phyloP scores from a whole-genome alignment of 352 stramenopile genomes.

The Chrysophaeum taylorii region DNA sequence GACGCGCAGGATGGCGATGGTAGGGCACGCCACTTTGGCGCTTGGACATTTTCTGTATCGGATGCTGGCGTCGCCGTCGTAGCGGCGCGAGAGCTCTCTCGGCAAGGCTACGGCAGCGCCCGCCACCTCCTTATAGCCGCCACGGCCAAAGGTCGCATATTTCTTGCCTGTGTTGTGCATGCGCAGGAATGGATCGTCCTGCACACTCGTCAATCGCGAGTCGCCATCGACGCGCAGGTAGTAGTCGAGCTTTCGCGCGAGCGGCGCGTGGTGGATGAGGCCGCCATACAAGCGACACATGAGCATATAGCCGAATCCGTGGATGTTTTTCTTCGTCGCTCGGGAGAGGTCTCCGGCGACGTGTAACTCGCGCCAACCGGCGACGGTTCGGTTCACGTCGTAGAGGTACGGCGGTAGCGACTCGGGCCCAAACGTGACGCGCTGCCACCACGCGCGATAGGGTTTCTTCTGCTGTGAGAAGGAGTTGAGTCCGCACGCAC shows the following conservation, averaged over 20 bases:
- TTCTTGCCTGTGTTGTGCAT: neutral
- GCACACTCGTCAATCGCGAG: neutral
- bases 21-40: neutral
- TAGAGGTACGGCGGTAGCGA: slow-evolving; percentile 13
- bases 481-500: neutral
- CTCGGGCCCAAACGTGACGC: neutral
- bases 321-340: slow-evolving; percentile 7
- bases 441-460: slow-evolving; percentile 1
- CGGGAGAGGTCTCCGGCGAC: neutral
- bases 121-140: neutral
- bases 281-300: slow-evolving; percentile 14
- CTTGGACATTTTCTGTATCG: too few relatives aligned
- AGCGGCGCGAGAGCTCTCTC: neutral
- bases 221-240: slow-evolving; percentile 11
- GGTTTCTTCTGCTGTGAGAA: neutral
- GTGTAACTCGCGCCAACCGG: neutral
- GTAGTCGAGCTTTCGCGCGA: slow-evolving; percentile 8
- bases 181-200: slow-evolving; percentile 1
- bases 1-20: neutral
- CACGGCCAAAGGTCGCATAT: neutral
- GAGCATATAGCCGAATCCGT: slow-evolving; percentile 15
- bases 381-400: slow-evolving; percentile 8
- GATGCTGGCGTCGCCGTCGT: too few relatives aligned
- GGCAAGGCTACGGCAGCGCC: neutral
- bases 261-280: slow-evolving; percentile 13